Evolutionary conservation across 2,329 filamentous ascomycete genomes (phyloP), one percentile per base, ranked within the genome.

Genomic region (Lachnellula cervina): DNA sequence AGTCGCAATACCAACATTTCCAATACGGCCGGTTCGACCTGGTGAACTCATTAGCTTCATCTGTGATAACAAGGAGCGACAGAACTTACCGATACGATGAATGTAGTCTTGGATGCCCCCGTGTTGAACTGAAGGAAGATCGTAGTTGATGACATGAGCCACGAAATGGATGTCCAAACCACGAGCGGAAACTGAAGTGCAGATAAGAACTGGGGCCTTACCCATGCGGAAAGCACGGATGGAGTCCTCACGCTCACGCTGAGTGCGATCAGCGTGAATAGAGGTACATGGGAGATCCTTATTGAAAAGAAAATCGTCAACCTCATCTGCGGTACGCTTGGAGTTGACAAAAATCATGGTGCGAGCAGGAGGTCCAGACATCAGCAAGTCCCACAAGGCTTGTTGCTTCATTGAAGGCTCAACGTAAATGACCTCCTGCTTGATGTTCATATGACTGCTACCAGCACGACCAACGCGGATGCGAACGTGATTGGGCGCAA

Each of bases 101-200:
- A 88, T 85, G 65, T 97, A 99, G 70, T 97, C 94, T 49, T 89
- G 85, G 54, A 97, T 96, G 2, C 92, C 93, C n/a, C 90, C 91
- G 64, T 93, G 80, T 0, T 83, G 76, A 44, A 78, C 73, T 5
- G 79, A 84, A 0, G 93, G 93, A 1, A 97, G 76, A 59, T 97
- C 92, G 64, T 86, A 97, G 74, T 99, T 97, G 79, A 99, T 87
- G 58, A 99, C 88, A 61, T 96, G 90, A 76, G 86, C 84, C 5
- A 97, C 87, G 62, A 94, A 90, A 56, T 83, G 83, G 37, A 97
- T 87, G 64, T 97, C 92, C 35, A 97, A 85, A 6, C 94, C 94
- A 64, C 94, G 90, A 67, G 90, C 89, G 51, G 88, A 86, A 51
- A 99, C 82, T 48, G 89, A 90, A 21, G 93, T 97, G 11, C 93